These are phyloP conservation scores for Amylostereum areolatum DNA, from an alignment of 1,284 basidiomycete species.

Conservation along the genomic window DNA sequence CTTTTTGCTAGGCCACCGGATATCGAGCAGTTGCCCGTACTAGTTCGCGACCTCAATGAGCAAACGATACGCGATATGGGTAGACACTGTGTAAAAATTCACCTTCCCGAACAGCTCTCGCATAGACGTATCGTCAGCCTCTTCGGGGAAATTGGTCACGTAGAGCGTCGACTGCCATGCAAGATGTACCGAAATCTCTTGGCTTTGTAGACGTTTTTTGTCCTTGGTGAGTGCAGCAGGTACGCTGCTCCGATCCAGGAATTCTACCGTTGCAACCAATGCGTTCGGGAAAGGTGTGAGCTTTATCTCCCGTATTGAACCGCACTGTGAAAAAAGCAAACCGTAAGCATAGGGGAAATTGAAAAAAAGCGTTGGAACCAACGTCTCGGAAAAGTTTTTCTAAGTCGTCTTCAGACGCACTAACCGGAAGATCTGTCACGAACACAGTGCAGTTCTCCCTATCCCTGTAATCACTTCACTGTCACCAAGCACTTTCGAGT, in stretches of 20 bases:
- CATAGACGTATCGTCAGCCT: constrained; percentile 74
- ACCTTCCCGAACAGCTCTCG: constrained; percentile 78
- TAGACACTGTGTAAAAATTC: not conserved
- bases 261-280: constrained; percentile 77
- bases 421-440: constrained; percentile 64
- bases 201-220: constrained; percentile 74
- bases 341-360: constrained; percentile 5
- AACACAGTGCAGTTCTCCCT: constrained; percentile 94
- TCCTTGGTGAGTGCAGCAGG: constrained; percentile 89
- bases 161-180: constrained; percentile 95
- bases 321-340: constrained; percentile 61
- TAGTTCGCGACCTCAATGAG: constrained; percentile 24
- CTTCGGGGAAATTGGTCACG: constrained; percentile 93
- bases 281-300: constrained; percentile 52
- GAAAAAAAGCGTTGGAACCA: too few relatives aligned
- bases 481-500: not conserved
- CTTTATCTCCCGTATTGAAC: constrained; percentile 74
- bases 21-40: constrained; percentile 90
- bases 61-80: not conserved
- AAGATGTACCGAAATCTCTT: constrained; percentile 78
- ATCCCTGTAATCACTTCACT: constrained; percentile 51
- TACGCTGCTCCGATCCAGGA: constrained; percentile 67
- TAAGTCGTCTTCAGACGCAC: constrained; percentile 63
- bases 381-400: constrained; percentile 80
- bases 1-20: constrained; percentile 97